Evolutionary conservation across 1,139 yeast genomes (phyloP), one percentile per base, ranked within the genome.

Genomic region (Candida frijolesensis): DNA sequence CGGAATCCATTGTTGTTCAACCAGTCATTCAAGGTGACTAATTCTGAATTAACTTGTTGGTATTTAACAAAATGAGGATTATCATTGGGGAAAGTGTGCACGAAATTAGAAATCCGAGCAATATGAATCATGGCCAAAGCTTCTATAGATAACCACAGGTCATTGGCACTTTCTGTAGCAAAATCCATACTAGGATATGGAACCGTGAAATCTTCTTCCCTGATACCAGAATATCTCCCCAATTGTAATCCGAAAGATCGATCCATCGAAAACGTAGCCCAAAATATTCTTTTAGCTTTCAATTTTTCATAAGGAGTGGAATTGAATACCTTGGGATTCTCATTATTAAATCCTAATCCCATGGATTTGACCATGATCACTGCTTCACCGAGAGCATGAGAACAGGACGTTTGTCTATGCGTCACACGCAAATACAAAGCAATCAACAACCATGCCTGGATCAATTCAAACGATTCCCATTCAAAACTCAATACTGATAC

Each of bases 381-480:
- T 0, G 88, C 89, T 42, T 71, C 74, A 3, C 83, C 81, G 42
- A 84, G 60, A 0, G 87, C 81, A 56, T 70, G 71, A 68, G 76
- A 79, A 33, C 80, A 68, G 0, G 86, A 76, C 6, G 82, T 77
- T 62, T 84, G 89, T 47, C 87, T 70, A 57, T 83, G 84, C 35
- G 82, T 67, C 2, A 80, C 66, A 42, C 90, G 67, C 39, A 84
- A 64, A 58, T 84, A 85, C 18, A 83, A 58, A 0, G 84, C 65
- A 30, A 82, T 73, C 29, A 85, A 64, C 12, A 83, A 63, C 87
- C 89, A 83, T 39, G 83, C 75, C 60, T 85, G 90, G 37, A 84
- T 76, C 55, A 85, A 71, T 60, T 85, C 90, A 53, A 81, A 76
- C 18, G 85, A 77, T 60, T 84, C 87, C 88, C 89, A 84, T 61